phyloP scores from a whole-genome alignment of 2,329 filamentous ascomycete genomes.

The Alternaria incomplexa region DNA sequence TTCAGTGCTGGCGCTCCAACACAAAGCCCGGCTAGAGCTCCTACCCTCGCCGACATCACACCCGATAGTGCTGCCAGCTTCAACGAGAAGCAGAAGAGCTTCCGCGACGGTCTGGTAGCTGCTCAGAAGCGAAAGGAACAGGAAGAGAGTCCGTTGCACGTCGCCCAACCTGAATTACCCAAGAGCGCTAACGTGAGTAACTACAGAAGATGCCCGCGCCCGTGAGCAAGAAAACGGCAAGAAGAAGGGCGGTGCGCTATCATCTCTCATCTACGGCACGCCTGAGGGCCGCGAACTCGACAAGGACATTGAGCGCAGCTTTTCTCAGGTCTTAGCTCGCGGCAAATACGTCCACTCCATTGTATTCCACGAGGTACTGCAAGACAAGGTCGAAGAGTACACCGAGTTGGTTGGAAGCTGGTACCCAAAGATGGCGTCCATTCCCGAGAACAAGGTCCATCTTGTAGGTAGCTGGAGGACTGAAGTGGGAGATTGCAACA shows the following conservation, averaged over 20 bases:
- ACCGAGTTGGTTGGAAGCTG: conserved; percentile 85
- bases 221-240: conserved; percentile 66
- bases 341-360: conserved; percentile 99
- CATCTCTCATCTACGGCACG: conserved; percentile 94
- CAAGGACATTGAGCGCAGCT: conserved; percentile 93
- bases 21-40: conserved; percentile 49
- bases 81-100: conserved; percentile 81
- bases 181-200: conserved; percentile 54
- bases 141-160: conserved; percentile 78
- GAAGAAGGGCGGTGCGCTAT: conserved; percentile 72
- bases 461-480: conserved; percentile 98
- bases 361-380: conserved; percentile 93
- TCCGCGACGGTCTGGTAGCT: conserved; percentile 80
- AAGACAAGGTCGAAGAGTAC: conserved; percentile 95
- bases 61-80: conserved; percentile 75
- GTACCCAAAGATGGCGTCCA: conserved; percentile 88
- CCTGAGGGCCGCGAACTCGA: conserved; percentile 94
- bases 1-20: conserved; percentile 35
- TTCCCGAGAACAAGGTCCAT: conserved; percentile 90
- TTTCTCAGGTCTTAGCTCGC: conserved; percentile 90
- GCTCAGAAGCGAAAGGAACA: conserved; percentile 76
- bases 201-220: conserved; percentile 60
- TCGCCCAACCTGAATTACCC: conserved; percentile 50
- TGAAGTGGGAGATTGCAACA: conserved; percentile 96
- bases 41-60: conserved; percentile 86